phyloP scores from a whole-genome alignment of 371 early-diverging fungal genomes.

The Mucor piriformis region DNA sequence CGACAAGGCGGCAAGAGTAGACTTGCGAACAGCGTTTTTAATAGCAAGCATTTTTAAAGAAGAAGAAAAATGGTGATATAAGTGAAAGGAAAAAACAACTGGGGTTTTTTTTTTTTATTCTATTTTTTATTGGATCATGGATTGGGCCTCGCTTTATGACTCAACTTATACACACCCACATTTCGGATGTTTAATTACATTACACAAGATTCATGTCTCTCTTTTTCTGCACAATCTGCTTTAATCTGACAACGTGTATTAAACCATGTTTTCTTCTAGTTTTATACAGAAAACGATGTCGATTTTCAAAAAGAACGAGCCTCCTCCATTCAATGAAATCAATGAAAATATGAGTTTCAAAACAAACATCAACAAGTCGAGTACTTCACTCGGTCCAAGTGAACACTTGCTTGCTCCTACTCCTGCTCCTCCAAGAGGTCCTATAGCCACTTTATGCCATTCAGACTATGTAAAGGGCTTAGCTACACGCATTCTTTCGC shows the following conservation, averaged over 20 bases:
- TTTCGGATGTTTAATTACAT: not conserved
- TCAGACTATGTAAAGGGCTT: conserved; percentile 30
- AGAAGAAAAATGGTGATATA: conserved; percentile 3
- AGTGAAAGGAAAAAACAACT: not conserved
- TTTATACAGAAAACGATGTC: no score
- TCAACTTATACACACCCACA: not conserved
- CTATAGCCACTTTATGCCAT: not conserved
- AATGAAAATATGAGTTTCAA: no score
- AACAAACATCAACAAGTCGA: no score
- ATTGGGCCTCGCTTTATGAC: not conserved
- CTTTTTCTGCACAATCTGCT: no score
- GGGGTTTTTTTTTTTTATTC: not conserved
- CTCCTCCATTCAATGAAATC: no score
- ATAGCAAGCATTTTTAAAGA: conserved; percentile 24
- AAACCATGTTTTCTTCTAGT: no score
- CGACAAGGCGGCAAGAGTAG: conserved; percentile 18
- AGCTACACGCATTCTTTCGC: conserved; percentile 17
- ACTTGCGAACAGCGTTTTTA: conserved; percentile 23
- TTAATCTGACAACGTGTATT: no score
- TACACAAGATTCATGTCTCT: no score
- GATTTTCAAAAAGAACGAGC: no score
- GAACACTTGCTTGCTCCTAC: not conserved
- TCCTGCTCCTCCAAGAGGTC: not conserved
- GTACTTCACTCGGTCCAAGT: no score
- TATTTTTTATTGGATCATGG: not conserved